These are phyloP conservation scores for Millerago galiae DNA, from an alignment of 805 yeast genomes.

Conservation along the genomic window DNA sequence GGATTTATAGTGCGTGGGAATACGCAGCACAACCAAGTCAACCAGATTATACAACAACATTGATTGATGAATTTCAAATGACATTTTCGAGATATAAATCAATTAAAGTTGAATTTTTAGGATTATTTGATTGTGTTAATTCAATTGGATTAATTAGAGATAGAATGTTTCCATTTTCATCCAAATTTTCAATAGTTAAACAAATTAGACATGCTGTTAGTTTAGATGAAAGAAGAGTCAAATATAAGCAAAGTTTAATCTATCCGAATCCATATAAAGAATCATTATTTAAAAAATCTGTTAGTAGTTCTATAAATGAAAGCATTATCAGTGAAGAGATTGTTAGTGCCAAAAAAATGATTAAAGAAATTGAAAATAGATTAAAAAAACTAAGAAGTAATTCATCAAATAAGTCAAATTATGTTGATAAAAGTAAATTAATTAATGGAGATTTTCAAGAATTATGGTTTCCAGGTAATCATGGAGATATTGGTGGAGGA, in stretches of 20 bases:
- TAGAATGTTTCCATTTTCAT: slow-evolving; percentile 51
- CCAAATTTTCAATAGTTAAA: slow-evolving; percentile 42
- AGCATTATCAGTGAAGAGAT: neutral
- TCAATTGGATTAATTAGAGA: slow-evolving; percentile 59
- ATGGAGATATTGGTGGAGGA: slow-evolving; percentile 66
- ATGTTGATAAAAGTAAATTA: slow-evolving; percentile 20
- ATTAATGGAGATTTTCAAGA: slow-evolving; percentile 37
- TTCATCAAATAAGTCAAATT: slow-evolving; percentile 2
- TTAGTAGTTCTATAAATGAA: neutral
- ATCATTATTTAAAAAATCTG: slow-evolving; percentile 14
- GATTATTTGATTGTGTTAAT: slow-evolving; percentile 64
- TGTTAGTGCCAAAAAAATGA: slow-evolving; percentile 12
- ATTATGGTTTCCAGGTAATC: slow-evolving; percentile 65
- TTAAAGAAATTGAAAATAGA: slow-evolving; percentile 12
- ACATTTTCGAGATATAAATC: slow-evolving; percentile 42
- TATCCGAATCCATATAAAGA: slow-evolving; percentile 37
- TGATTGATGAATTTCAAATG: slow-evolving; percentile 46
- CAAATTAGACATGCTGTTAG: slow-evolving; percentile 65
- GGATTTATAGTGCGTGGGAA: slow-evolving; percentile 53
- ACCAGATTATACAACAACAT: slow-evolving; percentile 35
- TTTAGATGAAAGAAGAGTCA: slow-evolving; percentile 59
- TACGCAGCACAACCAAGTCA: slow-evolving; percentile 50
- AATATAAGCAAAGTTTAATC: slow-evolving; percentile 52
- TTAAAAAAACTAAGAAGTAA: neutral
- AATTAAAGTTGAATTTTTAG: slow-evolving; percentile 50